These are phyloP conservation scores for Cocos nucifera DNA, from an alignment of 176 grass and related monocot genomes.

Conservation along the genomic window DNA sequence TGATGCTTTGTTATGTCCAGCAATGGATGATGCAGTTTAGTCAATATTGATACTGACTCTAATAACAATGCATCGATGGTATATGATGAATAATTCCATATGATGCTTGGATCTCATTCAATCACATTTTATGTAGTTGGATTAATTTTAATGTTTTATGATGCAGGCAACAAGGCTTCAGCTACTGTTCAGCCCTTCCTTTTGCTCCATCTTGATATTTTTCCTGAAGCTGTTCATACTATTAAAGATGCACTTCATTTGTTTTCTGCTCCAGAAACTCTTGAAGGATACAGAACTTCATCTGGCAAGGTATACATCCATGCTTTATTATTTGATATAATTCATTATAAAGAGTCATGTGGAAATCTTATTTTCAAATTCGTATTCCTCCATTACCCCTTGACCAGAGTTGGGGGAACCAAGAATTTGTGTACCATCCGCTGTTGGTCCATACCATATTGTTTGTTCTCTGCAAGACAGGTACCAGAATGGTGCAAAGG, in stretches of 20 bases:
- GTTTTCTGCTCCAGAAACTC: conserved; percentile 65
- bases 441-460: too few relatives aligned
- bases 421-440: too few relatives aligned
- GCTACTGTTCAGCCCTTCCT: conserved; percentile 84
- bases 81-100: neutral
- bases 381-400: too few relatives aligned
- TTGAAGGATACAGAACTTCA: conserved; percentile 92
- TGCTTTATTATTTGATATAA: too few relatives aligned
- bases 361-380: too few relatives aligned
- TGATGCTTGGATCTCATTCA: neutral
- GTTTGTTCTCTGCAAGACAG: too few relatives aligned
- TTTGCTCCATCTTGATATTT: conserved; percentile 95
- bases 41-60: too few relatives aligned
- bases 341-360: too few relatives aligned
- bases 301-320: conserved; percentile 53
- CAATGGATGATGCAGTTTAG: too few relatives aligned
- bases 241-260: conserved; percentile 71
- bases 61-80: neutral
- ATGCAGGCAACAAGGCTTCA: conserved; percentile 70
- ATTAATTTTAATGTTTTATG: conserved; percentile 6
- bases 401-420: too few relatives aligned
- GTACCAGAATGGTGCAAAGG: too few relatives aligned
- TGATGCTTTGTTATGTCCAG: too few relatives aligned
- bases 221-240: conserved; percentile 58
- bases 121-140: neutral